Evolutionary conservation across 78 protist species (phyloP).

Genomic region (Dictyostelium purpureum): DNA sequence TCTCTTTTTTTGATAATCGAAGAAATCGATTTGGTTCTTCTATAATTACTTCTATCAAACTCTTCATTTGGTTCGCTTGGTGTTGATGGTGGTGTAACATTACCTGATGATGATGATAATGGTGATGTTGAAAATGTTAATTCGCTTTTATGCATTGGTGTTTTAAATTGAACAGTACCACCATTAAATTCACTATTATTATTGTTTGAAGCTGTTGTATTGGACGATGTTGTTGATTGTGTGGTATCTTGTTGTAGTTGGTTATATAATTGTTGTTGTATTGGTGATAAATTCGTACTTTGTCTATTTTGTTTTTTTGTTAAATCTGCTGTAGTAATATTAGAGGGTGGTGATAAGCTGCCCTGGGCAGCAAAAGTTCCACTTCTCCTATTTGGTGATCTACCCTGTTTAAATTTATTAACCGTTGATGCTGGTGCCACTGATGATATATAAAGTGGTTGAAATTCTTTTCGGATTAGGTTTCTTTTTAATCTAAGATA

Average conservation of each 20-base stretch:
- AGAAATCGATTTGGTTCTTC: constrained; percentile 50
- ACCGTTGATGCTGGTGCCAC: not conserved
- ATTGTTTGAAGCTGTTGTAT: not conserved
- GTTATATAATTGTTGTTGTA: constrained; percentile 1
- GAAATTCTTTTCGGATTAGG: constrained; percentile 24
- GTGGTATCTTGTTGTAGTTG: not conserved
- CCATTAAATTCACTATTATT: not conserved
- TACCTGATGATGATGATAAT: constrained; percentile 21
- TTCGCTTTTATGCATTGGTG: not conserved
- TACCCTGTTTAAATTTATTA: not conserved
- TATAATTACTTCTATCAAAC: constrained; percentile 7
- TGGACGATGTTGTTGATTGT: not conserved
- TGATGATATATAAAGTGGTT: constrained; percentile 6
- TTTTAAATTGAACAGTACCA: constrained; percentile 20
- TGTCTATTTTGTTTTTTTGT: not conserved
- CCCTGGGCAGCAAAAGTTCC: not conserved
- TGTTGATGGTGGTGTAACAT: constrained; percentile 19
- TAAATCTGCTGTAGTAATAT: not conserved
- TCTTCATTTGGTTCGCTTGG: not conserved
- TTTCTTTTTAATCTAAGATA: constrained; percentile 60
- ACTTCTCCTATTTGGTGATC: not conserved
- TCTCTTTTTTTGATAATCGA: not conserved
- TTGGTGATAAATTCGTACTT: not conserved
- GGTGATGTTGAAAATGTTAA: constrained; percentile 2
- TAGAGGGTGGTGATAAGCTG: constrained; percentile 14